Percentiles rank a stretch among this genome's conserved stretches.
phyloP scores from a whole-genome alignment of 1,139 yeast species.

The Geotrichum klebahnii region DNA sequence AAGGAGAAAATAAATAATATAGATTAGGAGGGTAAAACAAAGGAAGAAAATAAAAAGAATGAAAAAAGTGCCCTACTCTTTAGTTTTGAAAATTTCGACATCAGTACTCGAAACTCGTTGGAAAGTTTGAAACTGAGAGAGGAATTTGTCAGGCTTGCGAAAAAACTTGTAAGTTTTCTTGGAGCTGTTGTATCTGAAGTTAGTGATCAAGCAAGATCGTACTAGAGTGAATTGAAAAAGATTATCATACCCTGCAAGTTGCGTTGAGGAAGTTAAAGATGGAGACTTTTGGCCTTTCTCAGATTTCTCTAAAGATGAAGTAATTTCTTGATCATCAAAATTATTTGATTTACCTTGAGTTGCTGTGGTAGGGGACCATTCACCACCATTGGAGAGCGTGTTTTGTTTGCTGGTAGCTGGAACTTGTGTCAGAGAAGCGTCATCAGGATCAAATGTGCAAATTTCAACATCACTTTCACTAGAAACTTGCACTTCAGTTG shows the following conservation, averaged over 20 bases:
- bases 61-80: not conserved
- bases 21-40: too few relatives aligned
- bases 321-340: constrained; percentile 1
- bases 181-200: not conserved
- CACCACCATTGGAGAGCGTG: too few relatives aligned
- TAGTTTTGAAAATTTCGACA: not conserved
- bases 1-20: too few relatives aligned
- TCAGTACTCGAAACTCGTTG: too few relatives aligned
- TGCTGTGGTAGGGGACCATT: too few relatives aligned
- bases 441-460: not conserved
- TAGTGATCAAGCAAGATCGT: not conserved
- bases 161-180: constrained; percentile 6
- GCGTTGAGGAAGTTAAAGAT: not conserved
- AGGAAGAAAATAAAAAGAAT: not conserved
- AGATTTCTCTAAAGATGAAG: not conserved
- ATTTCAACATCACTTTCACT: constrained; percentile 4
- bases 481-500: not conserved
- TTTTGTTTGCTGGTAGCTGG: not conserved
- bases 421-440: constrained; percentile 4
- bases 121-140: constrained; percentile 3
- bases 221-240: too few relatives aligned
- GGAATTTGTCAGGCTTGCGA: constrained; percentile 5
- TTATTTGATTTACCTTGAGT: too few relatives aligned
- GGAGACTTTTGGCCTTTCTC: not conserved
- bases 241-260: constrained; percentile 2